Base-by-base conservation (phyloP, 2,329 filamentous ascomycete genomes). In the Lasiodiplodia hormozganensis region DNA sequence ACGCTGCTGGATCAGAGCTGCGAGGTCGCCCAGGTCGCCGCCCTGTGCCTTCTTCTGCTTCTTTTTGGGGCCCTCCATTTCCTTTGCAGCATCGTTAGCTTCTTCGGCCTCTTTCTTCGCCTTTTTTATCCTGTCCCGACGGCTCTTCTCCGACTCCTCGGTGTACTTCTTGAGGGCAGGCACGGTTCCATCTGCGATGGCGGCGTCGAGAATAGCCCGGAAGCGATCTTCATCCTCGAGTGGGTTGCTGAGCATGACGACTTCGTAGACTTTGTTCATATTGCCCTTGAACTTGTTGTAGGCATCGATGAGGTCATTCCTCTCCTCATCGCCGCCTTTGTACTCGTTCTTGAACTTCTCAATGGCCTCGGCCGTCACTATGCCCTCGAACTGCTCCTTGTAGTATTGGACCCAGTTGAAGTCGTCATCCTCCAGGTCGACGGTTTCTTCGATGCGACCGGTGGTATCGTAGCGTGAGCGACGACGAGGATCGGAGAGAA, bases 371-470 rank as follows among this genome's bases (percentile, higher is more conserved):
- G 85, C 82, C 21, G 89, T 94, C 62, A 99, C 85, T 31, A 93
- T 86, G 68, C 94, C 90, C 62, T 87, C 88, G 78, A 90, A 97
- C 74, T 97, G 94, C 71, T 91, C 89, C 67, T 90, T 88, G 84
- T 96, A 99, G 83, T 94, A 99, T 58, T 92, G 90, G 66, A 88
- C 85, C 96, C 96, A 99, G 83, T 93, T 88, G 82, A 98, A 99
- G 70, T 83, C 83, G 66, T 90, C 92, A 76, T 93, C 91, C 64
- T 85, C 81, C 38, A 90, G 75, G 65, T 85, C 86, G 25, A 97
- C 87, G 10, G 89, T 90, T 76, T 97, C 94, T 12, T 92, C 89
- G 0, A 94, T 98, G 68, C 91, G 96, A 67, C 96, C 96, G 0
- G 95, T 98, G 65, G 86, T 85, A 77, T 97, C 94, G 82, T 96